phyloP scores from a whole-genome alignment of 345 rosid genomes.

The Lumnitzera racemosa region DNA sequence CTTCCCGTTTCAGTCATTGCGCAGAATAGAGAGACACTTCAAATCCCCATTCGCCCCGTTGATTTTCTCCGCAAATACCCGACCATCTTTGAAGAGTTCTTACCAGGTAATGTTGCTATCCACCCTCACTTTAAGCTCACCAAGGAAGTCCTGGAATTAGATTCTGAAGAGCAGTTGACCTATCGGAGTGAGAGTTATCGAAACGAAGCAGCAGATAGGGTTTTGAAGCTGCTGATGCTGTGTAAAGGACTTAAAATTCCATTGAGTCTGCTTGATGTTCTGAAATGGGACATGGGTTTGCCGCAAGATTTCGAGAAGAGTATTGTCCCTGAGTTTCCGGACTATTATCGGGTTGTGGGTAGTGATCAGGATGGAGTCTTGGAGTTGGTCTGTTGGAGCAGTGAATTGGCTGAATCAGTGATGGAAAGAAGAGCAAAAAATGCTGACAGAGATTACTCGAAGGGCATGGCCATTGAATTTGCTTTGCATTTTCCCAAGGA shows the following conservation, averaged over 20 bases:
- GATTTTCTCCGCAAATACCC: conserved; percentile 80
- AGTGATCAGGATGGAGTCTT: conserved; percentile 12
- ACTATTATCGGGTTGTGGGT: conserved; percentile 51
- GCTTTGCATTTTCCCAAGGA: conserved; percentile 54
- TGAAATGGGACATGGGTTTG: conserved; percentile 86
- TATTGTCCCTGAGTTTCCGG: conserved; percentile 74
- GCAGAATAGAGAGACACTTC: conserved; percentile 39
- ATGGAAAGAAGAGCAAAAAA: conserved; percentile 47
- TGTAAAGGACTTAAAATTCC: conserved; percentile 55
- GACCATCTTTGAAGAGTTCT: conserved; percentile 58
- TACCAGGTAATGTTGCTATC: conserved; percentile 65
- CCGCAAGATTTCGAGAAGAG: conserved; percentile 45
- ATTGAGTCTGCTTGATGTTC: conserved; percentile 35
- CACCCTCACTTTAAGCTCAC: conserved; percentile 85
- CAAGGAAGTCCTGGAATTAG: conserved; percentile 61
- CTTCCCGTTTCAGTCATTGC: conserved; percentile 64
- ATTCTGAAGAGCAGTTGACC: conserved; percentile 77
- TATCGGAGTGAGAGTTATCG: conserved; percentile 62
- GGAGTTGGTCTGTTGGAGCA: conserved; percentile 87
- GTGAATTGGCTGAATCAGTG: conserved; percentile 47
- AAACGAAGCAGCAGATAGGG: conserved; percentile 58
- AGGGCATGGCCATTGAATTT: conserved; percentile 45
- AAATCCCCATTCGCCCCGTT: conserved; percentile 72
- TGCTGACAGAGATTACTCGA: conserved; percentile 14
- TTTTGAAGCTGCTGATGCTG: conserved; percentile 69